phyloP scores from a whole-genome alignment of 129 eudicot species.

The Chrysanthemum seticuspe region DNA sequence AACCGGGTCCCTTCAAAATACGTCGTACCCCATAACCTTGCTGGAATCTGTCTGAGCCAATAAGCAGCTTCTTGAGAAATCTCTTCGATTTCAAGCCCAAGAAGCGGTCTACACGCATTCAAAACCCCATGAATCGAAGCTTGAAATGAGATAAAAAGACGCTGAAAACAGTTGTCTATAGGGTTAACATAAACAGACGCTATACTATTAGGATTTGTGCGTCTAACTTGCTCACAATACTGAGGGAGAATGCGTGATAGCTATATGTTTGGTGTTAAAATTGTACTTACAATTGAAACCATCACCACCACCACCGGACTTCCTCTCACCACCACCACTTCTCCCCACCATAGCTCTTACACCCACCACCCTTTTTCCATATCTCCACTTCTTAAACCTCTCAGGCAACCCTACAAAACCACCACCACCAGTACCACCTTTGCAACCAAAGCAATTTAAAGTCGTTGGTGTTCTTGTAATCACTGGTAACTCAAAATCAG shows the following conservation, averaged over 20 bases:
- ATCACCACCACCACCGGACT: constrained; percentile 28
- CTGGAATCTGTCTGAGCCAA: constrained; percentile 59
- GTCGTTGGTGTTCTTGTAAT: constrained; percentile 41
- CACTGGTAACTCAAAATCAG: constrained; percentile 72
- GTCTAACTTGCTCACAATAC: constrained; percentile 61
- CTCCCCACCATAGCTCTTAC: constrained; percentile 44
- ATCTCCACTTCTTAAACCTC: constrained; percentile 20
- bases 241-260: constrained; percentile 58
- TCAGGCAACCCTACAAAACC: constrained; percentile 23
- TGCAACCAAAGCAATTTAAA: constrained; percentile 17
- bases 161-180: constrained; percentile 60
- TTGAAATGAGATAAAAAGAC: constrained; percentile 73
- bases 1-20: constrained; percentile 70
- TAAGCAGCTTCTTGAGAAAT: constrained; percentile 67
- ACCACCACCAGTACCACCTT: constrained; percentile 8
- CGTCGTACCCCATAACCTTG: constrained; percentile 72
- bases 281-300: too few relatives aligned
- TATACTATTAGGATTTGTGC: constrained; percentile 76
- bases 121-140: constrained; percentile 76
- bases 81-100: constrained; percentile 77
- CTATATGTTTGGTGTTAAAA: too few relatives aligned
- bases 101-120: constrained; percentile 76
- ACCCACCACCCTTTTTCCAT: constrained; percentile 31
- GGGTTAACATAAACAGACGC: constrained; percentile 72
- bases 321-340: constrained; percentile 37